Percentiles rank a stretch among this genome's conserved stretches.
Evolutionary conservation across 1,284 basidiomycete species (phyloP).

Genomic region (Leccinum pachyderme): DNA sequence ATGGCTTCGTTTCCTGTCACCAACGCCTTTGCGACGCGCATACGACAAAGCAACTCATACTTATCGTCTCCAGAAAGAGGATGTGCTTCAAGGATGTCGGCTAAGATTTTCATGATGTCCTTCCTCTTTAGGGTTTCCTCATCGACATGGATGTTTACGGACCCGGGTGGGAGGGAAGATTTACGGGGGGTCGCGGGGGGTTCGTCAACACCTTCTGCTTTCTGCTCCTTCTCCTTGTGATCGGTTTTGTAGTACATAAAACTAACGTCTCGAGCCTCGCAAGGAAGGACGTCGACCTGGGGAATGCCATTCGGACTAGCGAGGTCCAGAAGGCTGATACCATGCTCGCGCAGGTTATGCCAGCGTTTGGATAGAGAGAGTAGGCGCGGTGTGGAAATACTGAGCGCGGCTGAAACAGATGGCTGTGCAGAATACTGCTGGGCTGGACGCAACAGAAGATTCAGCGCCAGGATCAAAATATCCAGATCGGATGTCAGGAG

Average conservation of each 20-base stretch:
- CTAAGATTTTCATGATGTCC: slow-evolving; percentile 71
- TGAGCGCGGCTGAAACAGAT: slow-evolving; percentile 72
- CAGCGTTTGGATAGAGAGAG: slow-evolving; percentile 71
- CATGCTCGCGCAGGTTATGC: slow-evolving; percentile 73
- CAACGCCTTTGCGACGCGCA: slow-evolving; percentile 75
- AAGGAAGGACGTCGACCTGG: slow-evolving; percentile 58
- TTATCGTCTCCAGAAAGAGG: slow-evolving; percentile 81
- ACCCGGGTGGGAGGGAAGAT: slow-evolving; percentile 39
- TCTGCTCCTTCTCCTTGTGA: slow-evolving; percentile 42
- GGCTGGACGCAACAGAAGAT: slow-evolving; percentile 86
- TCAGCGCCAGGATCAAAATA: slow-evolving; percentile 80
- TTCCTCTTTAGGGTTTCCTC: slow-evolving; percentile 58
- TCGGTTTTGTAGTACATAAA: slow-evolving; percentile 74
- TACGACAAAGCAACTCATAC: slow-evolving; percentile 87
- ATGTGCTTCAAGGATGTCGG: slow-evolving; percentile 71
- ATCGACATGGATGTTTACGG: slow-evolving; percentile 65
- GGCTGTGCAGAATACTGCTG: slow-evolving; percentile 92
- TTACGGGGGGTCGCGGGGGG: slow-evolving; percentile 39
- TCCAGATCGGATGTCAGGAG: slow-evolving; percentile 89
- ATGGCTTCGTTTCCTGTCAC: slow-evolving; percentile 55
- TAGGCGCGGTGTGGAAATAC: slow-evolving; percentile 72
- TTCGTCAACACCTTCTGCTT: slow-evolving; percentile 40
- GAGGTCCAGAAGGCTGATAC: slow-evolving; percentile 68
- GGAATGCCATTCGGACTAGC: slow-evolving; percentile 51
- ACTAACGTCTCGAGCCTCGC: slow-evolving; percentile 70